These are phyloP conservation scores for Chalciporus chontae DNA, from an alignment of 768 basidiomycete genomes.

Conservation along the genomic window DNA sequence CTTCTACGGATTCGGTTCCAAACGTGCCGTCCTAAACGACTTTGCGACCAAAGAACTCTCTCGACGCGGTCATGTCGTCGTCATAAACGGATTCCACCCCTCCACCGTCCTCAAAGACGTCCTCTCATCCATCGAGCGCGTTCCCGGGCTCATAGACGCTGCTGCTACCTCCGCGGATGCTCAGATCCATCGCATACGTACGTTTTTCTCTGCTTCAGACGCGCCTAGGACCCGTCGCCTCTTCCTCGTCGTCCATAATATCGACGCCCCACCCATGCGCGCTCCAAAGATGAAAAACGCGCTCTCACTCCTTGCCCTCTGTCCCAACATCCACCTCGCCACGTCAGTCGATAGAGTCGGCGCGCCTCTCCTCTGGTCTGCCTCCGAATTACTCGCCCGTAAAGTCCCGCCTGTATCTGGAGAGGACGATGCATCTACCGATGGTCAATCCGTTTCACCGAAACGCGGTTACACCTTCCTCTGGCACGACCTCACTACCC, in stretches of 20 bases:
- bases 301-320: conserved; percentile 69
- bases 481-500: conserved; percentile 90
- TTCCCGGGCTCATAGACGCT: conserved; percentile 16
- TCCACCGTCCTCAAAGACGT: conserved; percentile 66
- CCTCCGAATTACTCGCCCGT: conserved; percentile 57
- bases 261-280: conserved; percentile 75
- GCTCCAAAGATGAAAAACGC: conserved; percentile 57
- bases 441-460: conserved; percentile 10
- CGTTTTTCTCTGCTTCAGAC: conserved; percentile 50
- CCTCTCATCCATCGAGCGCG: conserved; percentile 52
- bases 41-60: conserved; percentile 61
- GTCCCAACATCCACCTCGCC: conserved; percentile 73
- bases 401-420: conserved; percentile 31
- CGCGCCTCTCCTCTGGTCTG: conserved; percentile 78
- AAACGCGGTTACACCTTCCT: conserved; percentile 67
- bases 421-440: not conserved
- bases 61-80: conserved; percentile 64
- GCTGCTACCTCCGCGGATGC: conserved; percentile 44
- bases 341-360: conserved; percentile 88
- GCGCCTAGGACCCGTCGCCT: conserved; percentile 42
- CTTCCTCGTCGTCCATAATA: conserved; percentile 84
- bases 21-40: conserved; percentile 68
- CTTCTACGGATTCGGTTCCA: conserved; percentile 89
- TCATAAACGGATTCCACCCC: conserved; percentile 78
- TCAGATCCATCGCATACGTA: conserved; percentile 61